Evolutionary conservation across 306 rosid genomes (phyloP), one percentile per base, ranked within the genome.

Genomic region (Ammopiptanthus mongolicus): DNA sequence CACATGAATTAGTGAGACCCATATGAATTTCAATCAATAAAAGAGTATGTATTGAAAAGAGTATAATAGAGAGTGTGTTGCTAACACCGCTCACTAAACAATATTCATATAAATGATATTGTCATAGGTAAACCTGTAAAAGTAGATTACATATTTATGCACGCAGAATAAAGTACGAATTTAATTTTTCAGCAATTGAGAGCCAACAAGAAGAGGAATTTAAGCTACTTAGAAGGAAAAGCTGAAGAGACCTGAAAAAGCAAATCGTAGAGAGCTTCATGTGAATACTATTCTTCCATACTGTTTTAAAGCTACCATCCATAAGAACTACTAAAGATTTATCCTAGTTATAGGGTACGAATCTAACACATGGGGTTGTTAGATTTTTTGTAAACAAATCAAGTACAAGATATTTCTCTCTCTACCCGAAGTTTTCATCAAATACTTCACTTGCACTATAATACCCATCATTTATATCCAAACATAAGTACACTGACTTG

Each of bases 281-380:
- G 85, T 88, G 90, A 88, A 86, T 85, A 73, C 85, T 83, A 86
- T 86, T 87, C 91, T 80, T 70, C 31, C 52, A 68, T 67, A 72
- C 78, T 18, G 60, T 78, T 58, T 80, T 29, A 83, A 84, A 88
- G 88, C 75, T 74, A 82, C 74, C 73, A 69, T 68, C 71, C 59
- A 79, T 47, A 46, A 62, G 78, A 79, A 69, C 69, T 82, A 61
- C 47, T 60, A 66, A 64, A 81, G 87, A 85, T 81, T 66, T 78
- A 76, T 72, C 86, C 87, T 79, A 82, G 68, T 52, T 60, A 55
- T 85, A 90, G 89, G 66, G 78, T 28, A 31, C 77, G 98, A 93
- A 93, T 91, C 96, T 59, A 69, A 80, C 96, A 91, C 97, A 93
- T 91, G 97, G 74, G 44, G 9, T 85, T 83, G 96, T 78, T 82